Percentiles rank a stretch among this genome's conserved stretches.
Conservation (phyloP, 2,329 filamentous ascomycete species). For the Botrytis elliptica region DNA sequence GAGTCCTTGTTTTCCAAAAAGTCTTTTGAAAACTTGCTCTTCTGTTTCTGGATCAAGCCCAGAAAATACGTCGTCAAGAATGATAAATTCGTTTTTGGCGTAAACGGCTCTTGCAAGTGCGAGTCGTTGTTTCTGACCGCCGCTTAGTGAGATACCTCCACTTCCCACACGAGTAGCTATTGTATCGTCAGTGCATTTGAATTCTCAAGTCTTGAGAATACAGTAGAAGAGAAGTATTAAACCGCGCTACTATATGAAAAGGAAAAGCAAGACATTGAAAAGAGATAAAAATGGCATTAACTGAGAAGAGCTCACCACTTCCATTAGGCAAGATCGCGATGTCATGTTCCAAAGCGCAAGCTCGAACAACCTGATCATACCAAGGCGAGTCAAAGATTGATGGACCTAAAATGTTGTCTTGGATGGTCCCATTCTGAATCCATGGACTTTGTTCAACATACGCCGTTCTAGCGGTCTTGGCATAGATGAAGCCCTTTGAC, state of each 20-base stretch:
- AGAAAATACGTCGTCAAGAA: constrained; percentile 38
- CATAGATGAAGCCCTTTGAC: constrained; percentile 33
- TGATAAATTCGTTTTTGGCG: constrained; percentile 36
- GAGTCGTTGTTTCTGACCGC: constrained; percentile 41
- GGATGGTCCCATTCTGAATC: constrained; percentile 46
- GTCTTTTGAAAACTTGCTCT: constrained; percentile 29
- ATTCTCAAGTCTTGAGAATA: not conserved
- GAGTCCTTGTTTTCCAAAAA: constrained; percentile 29
- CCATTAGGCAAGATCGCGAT: constrained; percentile 60
- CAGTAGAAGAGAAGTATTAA: not conserved
- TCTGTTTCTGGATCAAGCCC: constrained; percentile 37
- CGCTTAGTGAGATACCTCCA: constrained; percentile 40
- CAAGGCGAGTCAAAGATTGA: constrained; percentile 51
- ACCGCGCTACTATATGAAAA: not conserved
- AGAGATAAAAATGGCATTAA: not conserved
- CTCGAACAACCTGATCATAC: constrained; percentile 64
- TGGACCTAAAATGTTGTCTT: constrained; percentile 43
- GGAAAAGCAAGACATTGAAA: not conserved
- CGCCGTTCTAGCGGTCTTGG: constrained; percentile 32
- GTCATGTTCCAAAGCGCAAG: constrained; percentile 62
- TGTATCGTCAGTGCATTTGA: constrained; percentile 4
- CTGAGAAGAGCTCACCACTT: constrained; percentile 59
- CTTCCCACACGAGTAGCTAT: constrained; percentile 34
- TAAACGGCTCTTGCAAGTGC: constrained; percentile 59
- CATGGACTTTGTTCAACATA: constrained; percentile 49